phyloP scores from a whole-genome alignment of 2,329 filamentous ascomycete genomes.

The Fusarium floridanum region DNA sequence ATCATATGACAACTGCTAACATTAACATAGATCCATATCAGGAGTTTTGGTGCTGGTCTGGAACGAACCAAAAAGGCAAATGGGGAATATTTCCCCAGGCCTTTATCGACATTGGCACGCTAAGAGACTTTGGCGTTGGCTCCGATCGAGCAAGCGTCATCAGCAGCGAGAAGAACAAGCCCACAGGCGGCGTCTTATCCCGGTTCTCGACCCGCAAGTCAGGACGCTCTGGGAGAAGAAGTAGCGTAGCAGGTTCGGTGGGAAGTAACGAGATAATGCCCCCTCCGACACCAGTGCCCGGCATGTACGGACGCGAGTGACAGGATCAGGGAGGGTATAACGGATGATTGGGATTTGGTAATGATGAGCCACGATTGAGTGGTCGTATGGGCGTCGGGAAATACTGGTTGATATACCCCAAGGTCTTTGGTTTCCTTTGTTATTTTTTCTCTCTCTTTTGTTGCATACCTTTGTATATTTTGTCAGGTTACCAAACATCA shows the following conservation, averaged over 20 bases:
- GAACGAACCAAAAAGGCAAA: conserved; percentile 64
- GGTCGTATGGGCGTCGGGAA: conserved; percentile 27
- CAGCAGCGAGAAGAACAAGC: conserved; percentile 53
- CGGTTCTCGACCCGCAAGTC: conserved; percentile 52
- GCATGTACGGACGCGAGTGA: conserved; percentile 18
- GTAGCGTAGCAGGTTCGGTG: conserved; percentile 51
- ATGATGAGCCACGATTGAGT: conserved; percentile 13
- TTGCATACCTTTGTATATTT: not conserved
- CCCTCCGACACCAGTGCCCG: conserved; percentile 31
- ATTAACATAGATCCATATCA: conserved; percentile 56
- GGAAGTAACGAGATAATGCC: conserved; percentile 48
- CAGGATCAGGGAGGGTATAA: not conserved
- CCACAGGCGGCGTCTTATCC: conserved; percentile 49
- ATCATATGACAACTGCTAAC: conserved; percentile 16
- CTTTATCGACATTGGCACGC: conserved; percentile 60
- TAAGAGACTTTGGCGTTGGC: conserved; percentile 53
- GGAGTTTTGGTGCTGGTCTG: conserved; percentile 70
- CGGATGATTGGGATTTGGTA: conserved; percentile 3
- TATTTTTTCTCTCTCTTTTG: conserved; percentile 23
- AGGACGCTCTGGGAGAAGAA: conserved; percentile 46
- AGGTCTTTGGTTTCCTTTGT: conserved; percentile 9
- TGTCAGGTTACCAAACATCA: not conserved
- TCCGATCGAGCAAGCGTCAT: conserved; percentile 49
- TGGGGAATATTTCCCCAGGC: conserved; percentile 66
- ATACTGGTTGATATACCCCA: conserved; percentile 37